A percentile compares a stretch with the other conserved stretches of the same genome.
These are phyloP conservation scores for Xenoacremonium recifei DNA, from an alignment of 2,329 filamentous ascomycete genomes.

Conservation along the genomic window DNA sequence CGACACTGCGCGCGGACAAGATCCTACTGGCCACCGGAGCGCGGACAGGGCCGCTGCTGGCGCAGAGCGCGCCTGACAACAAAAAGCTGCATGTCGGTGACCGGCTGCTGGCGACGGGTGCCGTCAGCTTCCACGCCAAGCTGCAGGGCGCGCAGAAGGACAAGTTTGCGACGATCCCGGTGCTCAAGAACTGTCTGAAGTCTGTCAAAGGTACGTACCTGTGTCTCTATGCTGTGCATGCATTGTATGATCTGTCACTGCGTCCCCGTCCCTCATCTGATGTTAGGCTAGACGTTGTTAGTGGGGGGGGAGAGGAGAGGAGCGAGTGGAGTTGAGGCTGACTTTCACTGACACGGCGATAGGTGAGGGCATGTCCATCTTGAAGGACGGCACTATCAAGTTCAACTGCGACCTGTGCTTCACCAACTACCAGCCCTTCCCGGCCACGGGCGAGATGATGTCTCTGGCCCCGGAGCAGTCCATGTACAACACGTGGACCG, in stretches of 20 bases:
- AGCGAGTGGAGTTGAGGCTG: conserved; percentile 3
- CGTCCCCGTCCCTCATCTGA: no score
- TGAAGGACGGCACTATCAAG: conserved; percentile 52
- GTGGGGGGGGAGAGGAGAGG: not conserved
- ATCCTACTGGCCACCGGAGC: conserved; percentile 56
- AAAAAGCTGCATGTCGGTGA: conserved; percentile 51
- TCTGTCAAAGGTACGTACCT: conserved; percentile 40
- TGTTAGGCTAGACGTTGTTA: no score
- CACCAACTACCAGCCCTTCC: conserved; percentile 49
- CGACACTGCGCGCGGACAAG: conserved; percentile 47
- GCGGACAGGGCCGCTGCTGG: conserved; percentile 53
- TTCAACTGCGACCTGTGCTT: conserved; percentile 61
- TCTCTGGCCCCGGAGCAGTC: conserved; percentile 46
- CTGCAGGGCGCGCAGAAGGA: conserved; percentile 43
- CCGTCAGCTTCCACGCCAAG: conserved; percentile 40
- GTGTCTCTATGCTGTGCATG: not conserved
- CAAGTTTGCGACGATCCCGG: conserved; percentile 49
- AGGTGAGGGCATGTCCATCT: conserved; percentile 45
- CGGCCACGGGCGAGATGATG: conserved; percentile 48
- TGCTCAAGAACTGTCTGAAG: conserved; percentile 46
- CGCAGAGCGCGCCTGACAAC: conserved; percentile 48
- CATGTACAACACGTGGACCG: conserved; percentile 42
- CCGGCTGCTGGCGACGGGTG: conserved; percentile 56
- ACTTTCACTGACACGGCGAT: conserved; percentile 9
- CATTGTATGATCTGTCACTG: no score